These are phyloP conservation scores for Penicillium vulpinum DNA, from an alignment of 2,329 filamentous ascomycete genomes.

Conservation along the genomic window DNA sequence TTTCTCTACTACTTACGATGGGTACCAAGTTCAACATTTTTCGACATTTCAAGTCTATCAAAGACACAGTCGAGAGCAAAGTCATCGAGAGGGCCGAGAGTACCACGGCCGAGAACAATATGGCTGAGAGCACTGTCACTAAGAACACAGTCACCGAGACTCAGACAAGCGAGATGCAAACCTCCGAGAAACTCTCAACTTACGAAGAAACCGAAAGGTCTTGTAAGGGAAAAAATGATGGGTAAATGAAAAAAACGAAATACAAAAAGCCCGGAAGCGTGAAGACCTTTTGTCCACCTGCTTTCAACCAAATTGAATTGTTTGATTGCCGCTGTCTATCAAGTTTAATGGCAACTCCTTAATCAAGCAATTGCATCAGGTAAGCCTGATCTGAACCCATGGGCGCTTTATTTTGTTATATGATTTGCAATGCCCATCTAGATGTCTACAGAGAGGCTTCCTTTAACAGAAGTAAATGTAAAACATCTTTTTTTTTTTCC, in stretches of 20 bases:
- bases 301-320: neutral
- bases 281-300: neutral
- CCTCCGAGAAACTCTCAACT: neutral
- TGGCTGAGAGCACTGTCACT: neutral
- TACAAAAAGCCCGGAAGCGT: neutral
- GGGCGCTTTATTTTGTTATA: too few species aligned
- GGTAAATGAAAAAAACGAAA: neutral
- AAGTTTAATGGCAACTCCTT: neutral
- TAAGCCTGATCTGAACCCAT: too few species aligned
- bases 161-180: neutral
- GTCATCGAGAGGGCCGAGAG: too few species aligned
- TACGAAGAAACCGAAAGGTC: neutral
- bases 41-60: neutral
- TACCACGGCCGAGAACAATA: neutral
- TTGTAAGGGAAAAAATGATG: neutral
- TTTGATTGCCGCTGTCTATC: neutral
- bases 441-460: too few species aligned
- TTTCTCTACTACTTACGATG: neutral
- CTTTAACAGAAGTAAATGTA: too few species aligned
- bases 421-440: too few species aligned
- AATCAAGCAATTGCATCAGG: neutral
- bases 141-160: neutral
- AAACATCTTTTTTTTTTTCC: too few species aligned
- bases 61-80: neutral
- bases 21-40: neutral